Conservation (phyloP, 805 yeast genomes). For the Kregervanrija fluxuum region DNA sequence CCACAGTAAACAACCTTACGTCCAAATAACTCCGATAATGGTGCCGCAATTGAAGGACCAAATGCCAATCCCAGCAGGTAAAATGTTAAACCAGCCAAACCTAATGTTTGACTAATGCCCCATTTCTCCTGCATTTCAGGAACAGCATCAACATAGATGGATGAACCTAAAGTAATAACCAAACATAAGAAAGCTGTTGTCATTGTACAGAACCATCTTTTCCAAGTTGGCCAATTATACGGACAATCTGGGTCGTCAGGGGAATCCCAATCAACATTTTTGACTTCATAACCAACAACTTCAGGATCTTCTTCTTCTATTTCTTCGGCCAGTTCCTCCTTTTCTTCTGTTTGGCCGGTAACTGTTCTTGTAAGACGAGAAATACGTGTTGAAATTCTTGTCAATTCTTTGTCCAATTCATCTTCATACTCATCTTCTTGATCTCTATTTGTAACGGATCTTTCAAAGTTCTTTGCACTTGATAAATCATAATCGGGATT, state of each 20-base stretch:
- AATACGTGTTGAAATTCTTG: conserved; percentile 14
- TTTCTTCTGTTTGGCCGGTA: conserved; percentile 7
- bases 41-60: conserved; percentile 68
- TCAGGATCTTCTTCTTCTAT: conserved; percentile 18
- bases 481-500: background rate
- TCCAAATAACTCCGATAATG: conserved; percentile 64
- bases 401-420: conserved; percentile 17
- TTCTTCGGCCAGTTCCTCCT: conserved; percentile 12
- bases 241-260: conserved; percentile 61
- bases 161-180: conserved; percentile 69
- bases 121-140: conserved; percentile 43
- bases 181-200: conserved; percentile 58
- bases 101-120: conserved; percentile 52
- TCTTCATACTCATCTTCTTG: conserved; percentile 14
- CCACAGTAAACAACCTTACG: conserved; percentile 52
- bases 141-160: conserved; percentile 61
- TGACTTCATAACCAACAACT: conserved; percentile 30
- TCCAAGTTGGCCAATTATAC: conserved; percentile 57
- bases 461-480: conserved; percentile 3
- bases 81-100: conserved; percentile 60
- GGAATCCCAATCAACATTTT: conserved; percentile 47
- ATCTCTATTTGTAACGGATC: background rate
- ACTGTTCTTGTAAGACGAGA: conserved; percentile 15
- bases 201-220: conserved; percentile 61
- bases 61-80: conserved; percentile 64